Base-by-base conservation (phyloP, 495 filamentous ascomycete species). In the Xanthoparmelia taractica region DNA sequence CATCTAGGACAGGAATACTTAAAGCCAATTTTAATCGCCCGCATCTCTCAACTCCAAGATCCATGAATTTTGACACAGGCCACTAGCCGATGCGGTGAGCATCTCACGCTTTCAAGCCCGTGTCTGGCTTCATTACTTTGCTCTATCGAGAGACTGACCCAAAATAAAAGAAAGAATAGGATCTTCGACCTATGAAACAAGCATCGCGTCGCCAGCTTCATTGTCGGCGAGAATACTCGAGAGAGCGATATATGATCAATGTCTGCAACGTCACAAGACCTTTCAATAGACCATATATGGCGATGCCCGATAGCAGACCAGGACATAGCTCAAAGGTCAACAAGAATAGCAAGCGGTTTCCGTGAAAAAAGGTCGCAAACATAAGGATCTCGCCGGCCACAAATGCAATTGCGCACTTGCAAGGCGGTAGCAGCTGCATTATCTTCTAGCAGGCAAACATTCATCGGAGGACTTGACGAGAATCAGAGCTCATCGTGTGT, bases 141-240 rank as follows among this genome's bases (percentile, higher is more conserved):
- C 57, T 64, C 66, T 13, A 27, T 72, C 6, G 54, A 52, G 3
- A 70, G 58, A 1, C 41, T 64, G n/a, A n/a, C n/a, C n/a, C n/a
- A n/a, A n/a, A n/a, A n/a, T n/a, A n/a, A n/a, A n/a, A n/a, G n/a
- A n/a, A n/a, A n/a, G n/a, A n/a, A n/a, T n/a, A n/a, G n/a, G n/a
- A n/a, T n/a, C 23, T 72, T 71, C 52, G 72, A 65, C 56, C 72
- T 70, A 65, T 37, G 59, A 15, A 68, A 71, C 56, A 74, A 74
- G 50, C 72, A 70, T 0, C 56, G 67, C 38, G 72, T 73, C 38
- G 50, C 71, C 4, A 40, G 58, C 17, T 38, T 27, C 5, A 41
- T 60, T 3, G 64, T 4, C 31, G 37, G 37, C 37, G 37, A 40
- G 37, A 40, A 13, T 40, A n/a, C n/a, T n/a, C n/a, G n/a, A n/a